phyloP scores from a whole-genome alignment of 2,329 filamentous ascomycete genomes.

The Microdochium paspali region DNA sequence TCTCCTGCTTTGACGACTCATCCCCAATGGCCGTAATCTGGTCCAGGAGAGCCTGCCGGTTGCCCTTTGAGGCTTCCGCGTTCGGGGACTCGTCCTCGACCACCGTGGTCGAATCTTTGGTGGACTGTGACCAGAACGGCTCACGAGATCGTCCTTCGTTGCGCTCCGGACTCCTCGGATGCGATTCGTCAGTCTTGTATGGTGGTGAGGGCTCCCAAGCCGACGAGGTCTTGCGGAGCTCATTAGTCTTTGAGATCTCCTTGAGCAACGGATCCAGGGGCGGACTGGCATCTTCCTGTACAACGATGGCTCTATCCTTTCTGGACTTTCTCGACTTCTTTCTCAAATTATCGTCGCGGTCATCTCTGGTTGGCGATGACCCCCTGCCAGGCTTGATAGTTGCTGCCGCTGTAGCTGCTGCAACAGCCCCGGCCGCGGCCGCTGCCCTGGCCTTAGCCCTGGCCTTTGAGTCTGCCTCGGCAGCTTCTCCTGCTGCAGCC shows the following conservation, averaged over 20 bases:
- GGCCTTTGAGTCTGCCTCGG: slow-evolving; percentile 18
- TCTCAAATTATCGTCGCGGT: slow-evolving; percentile 13
- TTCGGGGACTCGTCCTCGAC: too few species aligned
- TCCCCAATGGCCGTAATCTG: background rate
- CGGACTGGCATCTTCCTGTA: slow-evolving; percentile 10
- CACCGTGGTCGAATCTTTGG: too few species aligned
- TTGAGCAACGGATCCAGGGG: background rate
- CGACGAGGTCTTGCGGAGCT: background rate
- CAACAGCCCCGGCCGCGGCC: too few species aligned
- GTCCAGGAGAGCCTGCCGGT: background rate
- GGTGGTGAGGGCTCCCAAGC: background rate
- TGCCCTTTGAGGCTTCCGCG: background rate
- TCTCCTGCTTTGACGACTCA: background rate
- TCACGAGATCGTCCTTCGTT: too few species aligned
- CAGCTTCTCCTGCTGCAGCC: slow-evolving; percentile 8
- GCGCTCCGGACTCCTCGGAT: background rate
- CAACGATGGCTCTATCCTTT: slow-evolving; percentile 12
- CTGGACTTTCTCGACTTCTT: slow-evolving; percentile 14
- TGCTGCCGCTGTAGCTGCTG: slow-evolving; percentile 1
- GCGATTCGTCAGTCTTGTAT: background rate
- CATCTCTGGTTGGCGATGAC: slow-evolving; percentile 5
- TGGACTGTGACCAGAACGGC: too few species aligned
- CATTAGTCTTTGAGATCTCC: slow-evolving; percentile 6
- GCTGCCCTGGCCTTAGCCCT: slow-evolving; percentile 10
- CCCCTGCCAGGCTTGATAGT: background rate